Evolutionary conservation across 345 rosid genomes (phyloP).

Genomic region (Eucalyptus tenuipes): DNA sequence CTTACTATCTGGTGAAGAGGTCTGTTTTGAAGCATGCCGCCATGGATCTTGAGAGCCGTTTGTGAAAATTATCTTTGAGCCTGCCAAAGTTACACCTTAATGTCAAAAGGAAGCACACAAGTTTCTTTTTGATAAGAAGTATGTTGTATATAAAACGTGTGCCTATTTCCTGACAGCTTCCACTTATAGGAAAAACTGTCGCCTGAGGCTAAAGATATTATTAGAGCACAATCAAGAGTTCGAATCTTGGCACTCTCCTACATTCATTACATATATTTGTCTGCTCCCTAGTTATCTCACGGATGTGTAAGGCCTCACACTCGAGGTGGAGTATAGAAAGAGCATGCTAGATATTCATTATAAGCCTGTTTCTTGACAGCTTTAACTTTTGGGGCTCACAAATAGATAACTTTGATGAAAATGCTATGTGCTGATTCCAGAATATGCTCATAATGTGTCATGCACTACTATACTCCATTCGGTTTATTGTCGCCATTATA

Average conservation of each 20-base stretch:
- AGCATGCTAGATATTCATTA: background rate
- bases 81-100: slow-evolving; percentile 15
- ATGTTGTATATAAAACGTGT: background rate
- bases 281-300: background rate
- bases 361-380: background rate
- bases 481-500: background rate
- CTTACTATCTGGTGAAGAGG: slow-evolving; percentile 61
- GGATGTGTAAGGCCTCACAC: background rate
- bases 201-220: background rate
- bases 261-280: background rate
- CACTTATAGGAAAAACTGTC: background rate
- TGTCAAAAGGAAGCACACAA: background rate
- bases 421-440: background rate
- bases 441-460: background rate
- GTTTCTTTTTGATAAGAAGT: background rate
- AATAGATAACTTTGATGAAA: background rate
- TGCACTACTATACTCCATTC: background rate
- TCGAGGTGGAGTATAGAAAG: background rate
- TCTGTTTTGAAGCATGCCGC: slow-evolving; percentile 87
- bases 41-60: slow-evolving; percentile 96
- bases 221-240: background rate
- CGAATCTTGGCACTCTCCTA: background rate
- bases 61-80: slow-evolving; percentile 70
- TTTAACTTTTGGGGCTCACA: background rate
- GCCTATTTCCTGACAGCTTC: background rate